Evolutionary conservation across 73 alveolate genomes (phyloP), one percentile per base, ranked within the genome.

Genomic region (Paramecium primaurelia): DNA sequence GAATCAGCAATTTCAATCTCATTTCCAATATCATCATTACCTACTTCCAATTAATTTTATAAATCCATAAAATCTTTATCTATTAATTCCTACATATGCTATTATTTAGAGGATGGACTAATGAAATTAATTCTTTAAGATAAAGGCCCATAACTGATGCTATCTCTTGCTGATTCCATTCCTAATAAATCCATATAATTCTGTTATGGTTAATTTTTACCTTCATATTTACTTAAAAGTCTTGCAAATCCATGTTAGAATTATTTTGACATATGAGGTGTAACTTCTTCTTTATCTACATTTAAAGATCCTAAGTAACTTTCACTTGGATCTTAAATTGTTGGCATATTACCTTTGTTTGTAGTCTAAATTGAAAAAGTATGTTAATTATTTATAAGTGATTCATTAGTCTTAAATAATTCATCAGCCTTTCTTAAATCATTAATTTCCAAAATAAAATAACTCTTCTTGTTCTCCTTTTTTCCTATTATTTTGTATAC

Each of bases 111-210:
- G 3, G 69, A 54, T 20, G 91, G 91, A 80, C 75, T 80, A 0
- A 80, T 42, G 18, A 80, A 80, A 80, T 80, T 40, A 4, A 44
- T 64, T 45, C 77, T 80, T 49, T 80, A 80, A 10, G 91, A 80
- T 8, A 80, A 26, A 1, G 91, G 91, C 4, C 77, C 75, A 11
- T 26, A 80, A 45, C 49, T 45, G 32, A 26, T 25, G 25, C 91
- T 80, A 44, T 80, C 91, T 49, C 91, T 80, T 10, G 75, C 91
- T 14, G 77, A 44, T 32, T 80, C 91, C 36, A 36, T 30, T 38
- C 36, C 36, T n/a, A 75, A 75, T 75, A 38, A 75, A 38, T 37
- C 69, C 69, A 54, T 18, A 25, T 54, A 45, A 32, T 75, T 22
- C 22, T 8, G 4, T 75, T 75, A 26, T 14, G 10, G 22, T 75